Conservation (phyloP, 2,329 filamentous ascomycete species). For the Periconia digitata region DNA sequence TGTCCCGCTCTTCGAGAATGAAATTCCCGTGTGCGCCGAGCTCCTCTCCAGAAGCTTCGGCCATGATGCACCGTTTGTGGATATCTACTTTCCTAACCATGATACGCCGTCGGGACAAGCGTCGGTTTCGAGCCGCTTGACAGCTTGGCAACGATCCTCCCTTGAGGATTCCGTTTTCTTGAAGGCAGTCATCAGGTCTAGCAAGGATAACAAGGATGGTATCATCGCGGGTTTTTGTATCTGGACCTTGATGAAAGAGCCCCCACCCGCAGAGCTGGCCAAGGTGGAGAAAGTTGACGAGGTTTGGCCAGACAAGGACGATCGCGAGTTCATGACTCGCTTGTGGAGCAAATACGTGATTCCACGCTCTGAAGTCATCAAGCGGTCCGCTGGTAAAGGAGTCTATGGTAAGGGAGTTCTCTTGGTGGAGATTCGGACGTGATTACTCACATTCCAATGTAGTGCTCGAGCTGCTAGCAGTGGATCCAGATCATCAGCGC, state of each 20-base stretch:
- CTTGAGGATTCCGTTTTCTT: constrained; percentile 12
- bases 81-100: constrained; percentile 15
- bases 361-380: constrained; percentile 9
- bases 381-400: constrained; percentile 10
- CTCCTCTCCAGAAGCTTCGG: constrained; percentile 16
- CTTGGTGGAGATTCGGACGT: neutral
- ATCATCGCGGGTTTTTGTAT: constrained; percentile 13
- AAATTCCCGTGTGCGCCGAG: constrained; percentile 7
- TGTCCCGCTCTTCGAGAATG: constrained; percentile 6
- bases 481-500: constrained; percentile 15
- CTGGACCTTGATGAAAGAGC: constrained; percentile 15
- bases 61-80: constrained; percentile 13
- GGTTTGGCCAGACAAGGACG: constrained; percentile 14
- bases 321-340: constrained; percentile 14
- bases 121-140: constrained; percentile 7
- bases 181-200: constrained; percentile 9
- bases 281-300: constrained; percentile 11
- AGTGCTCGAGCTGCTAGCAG: constrained; percentile 22
- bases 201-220: neutral
- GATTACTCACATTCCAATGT: neutral
- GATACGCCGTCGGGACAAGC: constrained; percentile 12
- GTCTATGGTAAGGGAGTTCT: constrained; percentile 13
- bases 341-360: constrained; percentile 16
- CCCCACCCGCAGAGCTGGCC: constrained; percentile 11
- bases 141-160: constrained; percentile 10